These are phyloP conservation scores for Coemansia sp. DNA, from an alignment of 192 early-diverging fungal genomes.

Conservation along the genomic window DNA sequence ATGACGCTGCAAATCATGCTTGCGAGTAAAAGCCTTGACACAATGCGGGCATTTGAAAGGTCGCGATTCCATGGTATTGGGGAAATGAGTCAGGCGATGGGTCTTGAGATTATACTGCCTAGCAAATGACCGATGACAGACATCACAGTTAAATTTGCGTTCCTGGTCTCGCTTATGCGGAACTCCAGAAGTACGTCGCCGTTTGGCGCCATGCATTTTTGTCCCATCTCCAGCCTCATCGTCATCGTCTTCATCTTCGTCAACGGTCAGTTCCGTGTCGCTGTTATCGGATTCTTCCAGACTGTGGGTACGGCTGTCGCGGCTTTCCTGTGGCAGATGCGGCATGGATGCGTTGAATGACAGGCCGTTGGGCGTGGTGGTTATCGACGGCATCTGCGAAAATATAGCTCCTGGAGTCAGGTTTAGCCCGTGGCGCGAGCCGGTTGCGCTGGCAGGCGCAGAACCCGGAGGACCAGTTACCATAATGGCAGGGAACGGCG, in stretches of 20 bases:
- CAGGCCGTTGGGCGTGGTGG: background rate
- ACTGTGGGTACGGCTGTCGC: background rate
- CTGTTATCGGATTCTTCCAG: background rate
- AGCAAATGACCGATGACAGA: constrained; percentile 72
- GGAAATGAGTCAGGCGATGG: constrained; percentile 71
- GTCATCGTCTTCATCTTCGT: constrained; percentile 10
- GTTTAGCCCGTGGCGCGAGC: background rate
- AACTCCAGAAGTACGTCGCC: constrained; percentile 16
- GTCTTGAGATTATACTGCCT: constrained; percentile 81
- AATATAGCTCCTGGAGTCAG: constrained; percentile 25
- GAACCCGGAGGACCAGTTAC: background rate
- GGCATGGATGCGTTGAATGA: background rate
- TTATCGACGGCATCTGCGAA: constrained; percentile 43
- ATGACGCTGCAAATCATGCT: constrained; percentile 77
- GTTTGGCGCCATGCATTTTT: constrained; percentile 7
- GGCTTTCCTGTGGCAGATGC: background rate
- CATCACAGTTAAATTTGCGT: constrained; percentile 57
- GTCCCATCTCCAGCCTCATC: background rate
- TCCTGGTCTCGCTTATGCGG: constrained; percentile 49
- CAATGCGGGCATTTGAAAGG: constrained; percentile 65
- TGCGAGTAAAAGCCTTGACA: constrained; percentile 66
- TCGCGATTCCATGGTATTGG: constrained; percentile 48
- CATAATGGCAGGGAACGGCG: background rate
- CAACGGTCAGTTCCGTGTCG: background rate
- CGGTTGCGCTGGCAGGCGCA: background rate